Evolutionary conservation across 768 basidiomycete genomes (phyloP).

Genomic region (Boletus rubroflammeus): DNA sequence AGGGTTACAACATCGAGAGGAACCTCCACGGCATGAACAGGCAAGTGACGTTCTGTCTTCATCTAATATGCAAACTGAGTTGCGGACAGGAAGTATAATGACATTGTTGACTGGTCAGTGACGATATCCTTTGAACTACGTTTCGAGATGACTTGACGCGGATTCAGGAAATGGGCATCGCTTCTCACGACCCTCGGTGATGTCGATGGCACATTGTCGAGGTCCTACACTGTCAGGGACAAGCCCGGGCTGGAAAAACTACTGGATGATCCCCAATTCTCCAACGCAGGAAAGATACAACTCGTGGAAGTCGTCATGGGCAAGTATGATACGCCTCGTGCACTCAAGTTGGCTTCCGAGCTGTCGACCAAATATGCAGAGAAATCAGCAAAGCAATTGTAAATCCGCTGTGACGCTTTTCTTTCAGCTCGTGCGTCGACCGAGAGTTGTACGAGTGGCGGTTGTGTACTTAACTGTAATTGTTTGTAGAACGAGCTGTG

Average conservation of each 20-base stretch:
- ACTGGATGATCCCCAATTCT: conserved; percentile 61
- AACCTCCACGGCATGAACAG: conserved; percentile 62
- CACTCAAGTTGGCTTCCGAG: conserved; percentile 52
- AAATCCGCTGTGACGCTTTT: background rate
- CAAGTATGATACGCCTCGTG: conserved; percentile 64
- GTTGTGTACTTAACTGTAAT: background rate
- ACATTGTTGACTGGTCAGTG: conserved; percentile 68
- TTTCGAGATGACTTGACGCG: background rate
- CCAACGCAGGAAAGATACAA: conserved; percentile 62
- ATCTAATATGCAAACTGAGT: background rate
- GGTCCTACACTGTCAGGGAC: conserved; percentile 64
- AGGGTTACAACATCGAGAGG: conserved; percentile 86
- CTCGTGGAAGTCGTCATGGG: conserved; percentile 81
- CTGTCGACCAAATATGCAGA: conserved; percentile 15
- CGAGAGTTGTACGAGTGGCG: background rate
- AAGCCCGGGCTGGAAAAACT: conserved; percentile 66
- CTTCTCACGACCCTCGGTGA: conserved; percentile 62
- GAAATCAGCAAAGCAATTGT: conserved; percentile 20
- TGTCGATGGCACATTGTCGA: conserved; percentile 41
- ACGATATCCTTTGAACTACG: background rate
- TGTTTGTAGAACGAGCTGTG: background rate
- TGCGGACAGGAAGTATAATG: conserved; percentile 68
- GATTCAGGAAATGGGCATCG: conserved; percentile 55
- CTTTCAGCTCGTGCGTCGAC: background rate
- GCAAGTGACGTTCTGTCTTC: conserved; percentile 24